Evolutionary conservation across 805 yeast species (phyloP).

Genomic region (Vanderwaltozyma polyspora): DNA sequence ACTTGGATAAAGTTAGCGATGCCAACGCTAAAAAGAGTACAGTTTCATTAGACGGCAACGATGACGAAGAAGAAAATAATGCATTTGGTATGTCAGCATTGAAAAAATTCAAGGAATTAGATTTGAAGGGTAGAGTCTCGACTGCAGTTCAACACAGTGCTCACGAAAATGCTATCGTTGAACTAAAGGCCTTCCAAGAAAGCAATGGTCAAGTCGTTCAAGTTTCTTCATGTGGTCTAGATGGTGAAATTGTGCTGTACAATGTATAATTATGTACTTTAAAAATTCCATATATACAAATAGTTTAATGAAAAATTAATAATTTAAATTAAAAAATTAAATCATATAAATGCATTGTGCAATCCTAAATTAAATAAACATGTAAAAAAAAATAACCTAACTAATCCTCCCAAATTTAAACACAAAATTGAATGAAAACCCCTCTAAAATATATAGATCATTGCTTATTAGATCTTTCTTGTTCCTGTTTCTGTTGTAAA

Average conservation of each 20-base stretch:
- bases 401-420: too few species aligned
- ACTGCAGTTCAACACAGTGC: conserved; percentile 47
- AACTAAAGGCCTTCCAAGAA: conserved; percentile 42
- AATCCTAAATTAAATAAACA: too few species aligned
- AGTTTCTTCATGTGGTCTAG: conserved; percentile 72
- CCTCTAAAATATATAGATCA: too few species aligned
- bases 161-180: conserved; percentile 84
- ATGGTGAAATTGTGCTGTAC: conserved; percentile 83
- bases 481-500: conserved; percentile 34
- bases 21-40: conserved; percentile 8
- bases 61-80: conserved; percentile 37
- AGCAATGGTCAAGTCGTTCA: conserved; percentile 42
- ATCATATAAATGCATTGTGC: too few species aligned
- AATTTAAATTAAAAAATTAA: too few species aligned
- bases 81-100: conserved; percentile 63
- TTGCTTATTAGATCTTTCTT: too few species aligned
- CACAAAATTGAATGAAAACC: too few species aligned
- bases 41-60: conserved; percentile 36
- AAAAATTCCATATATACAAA: too few species aligned
- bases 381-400: too few species aligned
- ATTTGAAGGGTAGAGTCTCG: conserved; percentile 74
- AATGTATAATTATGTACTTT: conserved; percentile 27
- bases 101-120: conserved; percentile 91
- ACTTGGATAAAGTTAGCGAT: conserved; percentile 40
- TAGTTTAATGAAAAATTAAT: too few species aligned